These are phyloP conservation scores for Cucumis hystrix DNA, from an alignment of 306 rosid species.

Conservation along the genomic window DNA sequence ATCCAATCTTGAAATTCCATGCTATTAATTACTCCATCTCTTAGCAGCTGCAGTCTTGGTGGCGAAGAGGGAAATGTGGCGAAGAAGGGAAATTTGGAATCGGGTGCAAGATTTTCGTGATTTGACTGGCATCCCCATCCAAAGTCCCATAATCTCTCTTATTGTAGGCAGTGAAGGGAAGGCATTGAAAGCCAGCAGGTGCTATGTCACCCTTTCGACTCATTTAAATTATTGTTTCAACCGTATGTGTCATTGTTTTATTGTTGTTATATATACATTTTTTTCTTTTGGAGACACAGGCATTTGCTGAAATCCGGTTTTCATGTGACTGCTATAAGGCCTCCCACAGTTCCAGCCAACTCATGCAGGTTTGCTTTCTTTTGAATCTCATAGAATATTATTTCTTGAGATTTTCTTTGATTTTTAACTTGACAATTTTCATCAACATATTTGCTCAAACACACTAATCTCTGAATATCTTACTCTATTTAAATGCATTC, in stretches of 20 bases:
- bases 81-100: constrained; percentile 61
- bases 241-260: background rate
- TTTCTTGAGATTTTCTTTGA: background rate
- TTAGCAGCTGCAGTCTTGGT: constrained; percentile 71
- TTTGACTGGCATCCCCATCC: constrained; percentile 76
- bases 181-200: constrained; percentile 83
- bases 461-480: too few relatives aligned
- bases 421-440: background rate
- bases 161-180: constrained; percentile 76
- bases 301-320: constrained; percentile 77
- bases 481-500: background rate
- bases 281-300: constrained; percentile 30
- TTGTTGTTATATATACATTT: background rate
- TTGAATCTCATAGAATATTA: background rate
- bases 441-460: too few relatives aligned
- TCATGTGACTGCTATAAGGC: constrained; percentile 89
- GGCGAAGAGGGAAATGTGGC: constrained; percentile 72
- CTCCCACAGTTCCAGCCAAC: constrained; percentile 93
- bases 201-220: background rate
- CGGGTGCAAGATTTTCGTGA: constrained; percentile 64
- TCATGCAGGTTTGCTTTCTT: constrained; percentile 64
- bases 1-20: background rate
- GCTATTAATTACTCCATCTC: constrained; percentile 7
- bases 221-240: background rate
- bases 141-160: constrained; percentile 82